Conservation (phyloP, 495 filamentous ascomycete species). For the Aspergillus kassunensis region DNA sequence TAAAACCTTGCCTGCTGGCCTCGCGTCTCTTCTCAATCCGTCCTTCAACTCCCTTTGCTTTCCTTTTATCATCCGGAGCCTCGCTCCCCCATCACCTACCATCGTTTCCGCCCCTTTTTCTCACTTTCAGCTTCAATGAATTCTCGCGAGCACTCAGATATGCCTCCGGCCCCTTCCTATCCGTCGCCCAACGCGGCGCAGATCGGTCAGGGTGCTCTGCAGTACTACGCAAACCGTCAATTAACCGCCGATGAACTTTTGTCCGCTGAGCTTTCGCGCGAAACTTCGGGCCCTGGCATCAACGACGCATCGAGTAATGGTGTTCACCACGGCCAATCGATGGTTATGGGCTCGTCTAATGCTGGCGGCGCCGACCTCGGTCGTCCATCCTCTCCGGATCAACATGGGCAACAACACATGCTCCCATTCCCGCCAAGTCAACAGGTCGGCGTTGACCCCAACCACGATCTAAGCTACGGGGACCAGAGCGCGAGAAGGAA, state of each 20-base stretch:
- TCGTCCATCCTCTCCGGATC: slow-evolving; percentile 36
- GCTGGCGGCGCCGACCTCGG: slow-evolving; percentile 35
- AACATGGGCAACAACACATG: slow-evolving; percentile 46
- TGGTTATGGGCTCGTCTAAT: slow-evolving; percentile 42
- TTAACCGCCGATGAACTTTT: slow-evolving; percentile 46
- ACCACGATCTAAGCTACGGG: slow-evolving; percentile 47
- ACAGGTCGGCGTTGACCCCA: slow-evolving; percentile 50
- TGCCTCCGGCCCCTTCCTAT: slow-evolving; percentile 47
- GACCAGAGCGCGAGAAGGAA: slow-evolving; percentile 72
- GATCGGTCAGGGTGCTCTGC: slow-evolving; percentile 45
- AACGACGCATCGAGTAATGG: slow-evolving; percentile 41
- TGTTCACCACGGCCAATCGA: slow-evolving; percentile 39
- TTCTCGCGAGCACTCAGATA: slow-evolving; percentile 44
- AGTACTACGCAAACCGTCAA: slow-evolving; percentile 45
- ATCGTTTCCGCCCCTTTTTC: slow-evolving; percentile 11
- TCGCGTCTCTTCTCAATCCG: slow-evolving; percentile 30
- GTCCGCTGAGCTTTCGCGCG: slow-evolving; percentile 44
- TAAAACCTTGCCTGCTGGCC: slow-evolving; percentile 37
- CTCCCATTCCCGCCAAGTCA: slow-evolving; percentile 45
- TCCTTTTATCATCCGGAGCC: slow-evolving; percentile 23
- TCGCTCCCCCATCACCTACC: slow-evolving; percentile 29
- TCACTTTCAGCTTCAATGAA: slow-evolving; percentile 33
- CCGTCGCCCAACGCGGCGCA: slow-evolving; percentile 48
- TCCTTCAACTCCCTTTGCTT: slow-evolving; percentile 25
- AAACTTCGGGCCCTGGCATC: slow-evolving; percentile 39